Conservation (phyloP, 192 early-diverging fungal genomes). For the Coemansia sp. region DNA sequence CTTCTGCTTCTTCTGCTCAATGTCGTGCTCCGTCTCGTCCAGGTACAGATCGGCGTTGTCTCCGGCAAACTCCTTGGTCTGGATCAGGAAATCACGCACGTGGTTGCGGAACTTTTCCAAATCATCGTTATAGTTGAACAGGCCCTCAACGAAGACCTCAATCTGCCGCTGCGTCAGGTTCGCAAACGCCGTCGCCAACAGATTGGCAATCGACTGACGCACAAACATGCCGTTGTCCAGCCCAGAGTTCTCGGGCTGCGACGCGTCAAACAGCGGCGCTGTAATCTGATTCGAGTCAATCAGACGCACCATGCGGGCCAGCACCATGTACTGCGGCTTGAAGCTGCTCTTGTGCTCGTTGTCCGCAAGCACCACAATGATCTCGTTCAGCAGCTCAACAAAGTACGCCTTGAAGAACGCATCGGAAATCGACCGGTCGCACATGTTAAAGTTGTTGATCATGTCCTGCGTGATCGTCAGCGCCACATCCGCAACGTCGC, state of each 20-base stretch:
- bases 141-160: constrained; percentile 78
- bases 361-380: constrained; percentile 96
- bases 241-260: constrained; percentile 67
- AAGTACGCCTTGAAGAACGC: constrained; percentile 92
- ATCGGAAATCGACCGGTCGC: constrained; percentile 73
- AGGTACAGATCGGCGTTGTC: constrained; percentile 82
- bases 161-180: constrained; percentile 87
- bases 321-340: constrained; percentile 84
- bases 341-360: constrained; percentile 98
- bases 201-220: constrained; percentile 76
- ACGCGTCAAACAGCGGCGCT: constrained; percentile 82
- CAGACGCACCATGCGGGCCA: constrained; percentile 86
- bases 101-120: constrained; percentile 85
- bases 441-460: constrained; percentile 79
- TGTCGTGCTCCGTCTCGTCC: constrained; percentile 87
- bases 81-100: constrained; percentile 94
- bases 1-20: constrained; percentile 70
- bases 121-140: constrained; percentile 84
- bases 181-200: constrained; percentile 87
- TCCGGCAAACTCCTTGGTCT: constrained; percentile 90
- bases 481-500: constrained; percentile 93
- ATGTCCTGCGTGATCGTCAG: constrained; percentile 85
- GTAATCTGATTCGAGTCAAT: constrained; percentile 80
- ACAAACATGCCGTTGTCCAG: constrained; percentile 82
- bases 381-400: constrained; percentile 87